Evolutionary conservation across 306 rosid species (phyloP), one percentile per base, ranked within the genome.

Genomic region (Abrus precatorius): DNA sequence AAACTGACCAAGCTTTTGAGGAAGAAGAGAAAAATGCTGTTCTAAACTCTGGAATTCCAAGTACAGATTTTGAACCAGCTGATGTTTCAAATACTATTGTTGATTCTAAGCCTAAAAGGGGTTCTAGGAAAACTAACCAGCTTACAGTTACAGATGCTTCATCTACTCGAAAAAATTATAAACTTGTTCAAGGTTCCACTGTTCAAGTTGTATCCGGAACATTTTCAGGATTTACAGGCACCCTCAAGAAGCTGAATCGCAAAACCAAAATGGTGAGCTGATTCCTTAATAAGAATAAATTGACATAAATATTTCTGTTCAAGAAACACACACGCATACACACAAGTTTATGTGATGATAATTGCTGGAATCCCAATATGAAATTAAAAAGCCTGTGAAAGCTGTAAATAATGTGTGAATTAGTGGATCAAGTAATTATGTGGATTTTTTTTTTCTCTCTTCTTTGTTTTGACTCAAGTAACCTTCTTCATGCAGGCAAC

Each of bases 161-260:
- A 40, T 72, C 92, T 67, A 14, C 55, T n/a, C 61, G 27, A 77
- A 84, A 55, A 32, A 7, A 48, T 40, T 61, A 82, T 80, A 86
- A 83, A 79, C 47, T 87, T 63, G 76, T 74, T 54, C 72, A 82
- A 14, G 99, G 98, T 70, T 89, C 97, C 72, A 86, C 89, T 0
- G 90, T 95, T 74, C 82, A 76, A 57, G 91, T 95, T 75, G 34
- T 87, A 79, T 87, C 98, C 11, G 98, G 97, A 69, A 77, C 91
- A 33, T 89, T 95, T 79, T 88, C 93, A 69, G 97, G 91, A 69
- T 93, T 87, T 80, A 77, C 85, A 20, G 98, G 98, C 74, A 88
- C 83, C 75, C 92, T 95, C 67, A 90, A 95, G 87, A 95, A 91
- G 87, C 78, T 95, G 79, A 93, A 82, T 85, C 90, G 92, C 59